Evolutionary conservation across 2,329 filamentous ascomycete genomes (phyloP), one percentile per base, ranked within the genome.

Genomic region (Tolypocladium guangdongense): DNA sequence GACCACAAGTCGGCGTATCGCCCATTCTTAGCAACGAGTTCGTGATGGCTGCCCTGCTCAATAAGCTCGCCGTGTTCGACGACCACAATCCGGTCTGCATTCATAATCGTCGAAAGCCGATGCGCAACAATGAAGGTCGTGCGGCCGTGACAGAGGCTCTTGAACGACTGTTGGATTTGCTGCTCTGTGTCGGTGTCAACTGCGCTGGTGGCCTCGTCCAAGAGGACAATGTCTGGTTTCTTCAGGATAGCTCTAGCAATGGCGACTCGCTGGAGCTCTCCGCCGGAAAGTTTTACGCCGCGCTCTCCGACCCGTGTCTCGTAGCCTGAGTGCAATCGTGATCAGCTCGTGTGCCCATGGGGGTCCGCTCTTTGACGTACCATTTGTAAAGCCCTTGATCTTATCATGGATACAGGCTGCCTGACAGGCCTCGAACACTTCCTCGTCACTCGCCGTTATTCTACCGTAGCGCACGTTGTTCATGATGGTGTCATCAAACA

Each of bases 141-240:
- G 27, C 83, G 79, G 2, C 77, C 80, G 55, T 78, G 70, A 56
- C 81, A 83, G 8, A 86, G 71, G 50, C 72, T 73, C 54, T 71
- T 71, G 52, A 87, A 76, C 0, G 83, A 83, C 35, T 78, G 72
- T 59, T 86, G 83, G 47, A 86, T 86, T 58, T 82, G 79, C 53
- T 82, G 79, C 65, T 87, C 83, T 1, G 82, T 86, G 36, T 84
- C 80, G 0, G 84, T 84, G 56, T 89, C 83, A 54, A 92, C 83
- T 7, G 87, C 84, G 38, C 86, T 89, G 4, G 89, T 90, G 1
- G 88, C 84, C 66, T 91, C 88, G 58, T 92, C 88, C 1, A 92
- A 76, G 39, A 92, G 76, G 11, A 92, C 81, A 55, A 91, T 83
- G 53, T 88, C 83, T 0, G 88, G 87, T 55, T 80, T 78, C 67